These are phyloP conservation scores for Gomphus sp. DNA, from an alignment of 1,284 basidiomycete species.

Conservation along the genomic window DNA sequence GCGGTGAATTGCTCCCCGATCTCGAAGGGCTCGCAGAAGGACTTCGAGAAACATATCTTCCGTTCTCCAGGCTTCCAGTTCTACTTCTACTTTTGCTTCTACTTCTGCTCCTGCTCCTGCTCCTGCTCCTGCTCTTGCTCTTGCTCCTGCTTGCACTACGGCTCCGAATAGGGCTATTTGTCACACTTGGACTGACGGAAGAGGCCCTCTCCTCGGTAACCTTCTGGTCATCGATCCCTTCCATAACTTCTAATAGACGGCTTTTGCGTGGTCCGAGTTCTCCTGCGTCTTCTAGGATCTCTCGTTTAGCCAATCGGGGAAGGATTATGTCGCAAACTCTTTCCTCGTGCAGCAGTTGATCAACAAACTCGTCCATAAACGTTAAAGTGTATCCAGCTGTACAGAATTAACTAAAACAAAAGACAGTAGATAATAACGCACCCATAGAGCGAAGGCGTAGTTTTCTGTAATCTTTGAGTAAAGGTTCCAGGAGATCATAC, in stretches of 20 bases:
- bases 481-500: slow-evolving; percentile 87
- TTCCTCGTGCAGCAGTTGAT: slow-evolving; percentile 80
- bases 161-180: background rate
- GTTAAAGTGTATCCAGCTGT: slow-evolving; percentile 75
- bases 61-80: background rate
- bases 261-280: slow-evolving; percentile 80
- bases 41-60: background rate
- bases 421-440: slow-evolving; percentile 28
- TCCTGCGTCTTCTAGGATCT: slow-evolving; percentile 85
- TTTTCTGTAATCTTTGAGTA: slow-evolving; percentile 92
- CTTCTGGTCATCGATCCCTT: slow-evolving; percentile 35
- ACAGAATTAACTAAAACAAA: background rate
- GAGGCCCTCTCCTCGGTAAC: background rate
- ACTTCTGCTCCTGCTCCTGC: background rate
- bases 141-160: background rate
- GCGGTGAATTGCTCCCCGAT: background rate
- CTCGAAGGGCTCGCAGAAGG: background rate
- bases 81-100: background rate
- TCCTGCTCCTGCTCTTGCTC: background rate
- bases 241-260: slow-evolving; percentile 74
- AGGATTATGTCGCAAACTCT: slow-evolving; percentile 96
- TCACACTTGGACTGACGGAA: background rate
- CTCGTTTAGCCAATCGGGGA: slow-evolving; percentile 80
- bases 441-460: slow-evolving; percentile 75
- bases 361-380: slow-evolving; percentile 90